Base-by-base conservation (phyloP, 1,284 basidiomycete genomes). In the Heliocybe sulcata region DNA sequence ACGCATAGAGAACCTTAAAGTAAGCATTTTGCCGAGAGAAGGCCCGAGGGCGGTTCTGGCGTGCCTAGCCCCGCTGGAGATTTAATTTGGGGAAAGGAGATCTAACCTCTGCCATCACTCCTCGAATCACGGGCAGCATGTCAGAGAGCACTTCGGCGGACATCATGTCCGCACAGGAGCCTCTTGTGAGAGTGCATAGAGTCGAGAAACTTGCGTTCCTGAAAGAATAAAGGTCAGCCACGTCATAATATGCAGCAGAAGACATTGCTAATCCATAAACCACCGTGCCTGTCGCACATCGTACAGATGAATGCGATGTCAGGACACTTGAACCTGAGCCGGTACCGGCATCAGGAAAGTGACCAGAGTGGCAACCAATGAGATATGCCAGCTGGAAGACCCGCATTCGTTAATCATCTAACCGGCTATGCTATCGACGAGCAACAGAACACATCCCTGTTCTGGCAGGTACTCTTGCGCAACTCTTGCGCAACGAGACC, bases 201-300 rank as follows among this genome's bases (percentile, higher is more conserved):
- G 70, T 69, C 16, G 71, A 72, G 58, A 69, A 69, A 2, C 67
- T 67, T 2, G 69, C 68, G 54, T 73, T 72, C 71, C 69, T 72
- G 54, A 11, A 16, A 25, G 3, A 54, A 33, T 50, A 6, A 20
- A 4, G 4, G 4, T 54, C 42, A 23, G 22, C 35, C 31, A 25
- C 31, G 35, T 19, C 49, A 42, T 6, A 16, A n/a, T n/a, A n/a
- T n/a, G n/a, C n/a, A n/a, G n/a, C n/a, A n/a, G n/a, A n/a, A n/a
- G n/a, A n/a, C n/a, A n/a, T n/a, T n/a, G n/a, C n/a, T n/a, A n/a
- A n/a, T 35, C 33, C 9, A 35, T 35, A 35, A 16, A 35, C 33
- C 9, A 9, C 9, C 9, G 33, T 35, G 33, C 33, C 33, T 35
- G 33, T 35, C 33, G 9, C 33, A n/a, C n/a, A n/a, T n/a, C n/a